Evolutionary conservation across 345 rosid species (phyloP).

Genomic region (Cardiospermum halicacabum): DNA sequence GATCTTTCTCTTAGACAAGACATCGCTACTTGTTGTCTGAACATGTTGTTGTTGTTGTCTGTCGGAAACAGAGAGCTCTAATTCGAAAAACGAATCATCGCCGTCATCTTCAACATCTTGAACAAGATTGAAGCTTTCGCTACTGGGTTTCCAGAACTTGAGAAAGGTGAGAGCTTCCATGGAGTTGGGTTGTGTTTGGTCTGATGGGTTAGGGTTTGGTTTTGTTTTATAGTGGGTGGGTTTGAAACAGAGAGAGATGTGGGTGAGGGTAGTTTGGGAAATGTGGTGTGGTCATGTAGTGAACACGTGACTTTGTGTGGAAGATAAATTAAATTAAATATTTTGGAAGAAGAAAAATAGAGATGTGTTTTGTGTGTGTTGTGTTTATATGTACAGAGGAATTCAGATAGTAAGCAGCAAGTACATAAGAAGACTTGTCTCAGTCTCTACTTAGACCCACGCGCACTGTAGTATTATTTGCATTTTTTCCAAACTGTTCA

Average conservation of each 20-base stretch:
- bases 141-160: conserved; percentile 46
- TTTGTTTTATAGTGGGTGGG: conserved; percentile 9
- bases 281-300: conserved; percentile 7
- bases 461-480: too few relatives aligned
- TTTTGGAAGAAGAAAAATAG: too few relatives aligned
- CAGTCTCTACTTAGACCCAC: too few relatives aligned
- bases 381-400: too few relatives aligned
- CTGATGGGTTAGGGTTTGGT: neutral
- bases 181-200: neutral
- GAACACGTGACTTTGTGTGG: conserved; percentile 18
- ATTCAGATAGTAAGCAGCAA: too few relatives aligned
- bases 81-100: conserved; percentile 86
- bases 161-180: conserved; percentile 77
- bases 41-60: conserved; percentile 14
- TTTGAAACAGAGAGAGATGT: conserved; percentile 8
- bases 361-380: too few relatives aligned
- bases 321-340: neutral
- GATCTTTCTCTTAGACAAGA: conserved; percentile 60
- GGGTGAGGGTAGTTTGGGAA: neutral
- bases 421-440: too few relatives aligned
- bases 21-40: conserved; percentile 17
- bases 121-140: neutral
- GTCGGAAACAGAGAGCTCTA: conserved; percentile 63
- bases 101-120: conserved; percentile 34
- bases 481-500: too few relatives aligned